phyloP scores from a whole-genome alignment of 257 asterid genomes.

The Gynochthodes officinalis region DNA sequence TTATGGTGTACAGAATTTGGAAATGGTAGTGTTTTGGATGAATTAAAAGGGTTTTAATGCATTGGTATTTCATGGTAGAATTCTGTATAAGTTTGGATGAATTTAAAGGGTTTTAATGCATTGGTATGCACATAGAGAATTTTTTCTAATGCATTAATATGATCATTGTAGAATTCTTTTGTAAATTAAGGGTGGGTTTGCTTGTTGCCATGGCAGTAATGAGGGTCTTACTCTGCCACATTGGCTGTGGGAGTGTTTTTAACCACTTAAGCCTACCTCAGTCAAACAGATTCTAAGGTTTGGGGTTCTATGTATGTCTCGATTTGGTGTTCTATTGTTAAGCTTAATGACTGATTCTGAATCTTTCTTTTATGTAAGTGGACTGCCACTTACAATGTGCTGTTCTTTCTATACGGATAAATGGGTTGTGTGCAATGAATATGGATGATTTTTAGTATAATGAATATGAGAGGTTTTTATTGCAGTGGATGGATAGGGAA shows the following conservation, averaged over 20 bases:
- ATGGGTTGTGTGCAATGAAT: not conserved
- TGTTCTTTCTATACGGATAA: not conserved
- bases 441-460: not conserved
- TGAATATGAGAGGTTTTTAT: not conserved
- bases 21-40: not conserved
- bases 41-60: not conserved
- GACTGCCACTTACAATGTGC: too few species aligned
- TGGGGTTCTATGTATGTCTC: not conserved
- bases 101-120: not conserved
- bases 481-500: conserved; percentile 85
- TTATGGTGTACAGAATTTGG: too few species aligned
- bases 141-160: too few species aligned
- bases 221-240: too few species aligned
- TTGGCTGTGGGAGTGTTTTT: too few species aligned
- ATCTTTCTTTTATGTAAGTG: too few species aligned
- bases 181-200: too few species aligned
- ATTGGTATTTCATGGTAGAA: too few species aligned
- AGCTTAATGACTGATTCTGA: not conserved
- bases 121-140: too few species aligned
- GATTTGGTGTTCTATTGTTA: not conserved
- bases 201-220: not conserved
- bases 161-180: not conserved
- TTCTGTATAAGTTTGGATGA: too few species aligned
- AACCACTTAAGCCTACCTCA: too few species aligned
- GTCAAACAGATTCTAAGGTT: not conserved